Evolutionary conservation across 1,139 yeast genomes (phyloP), one percentile per base, ranked within the genome.

Genomic region (Pichia sp.): DNA sequence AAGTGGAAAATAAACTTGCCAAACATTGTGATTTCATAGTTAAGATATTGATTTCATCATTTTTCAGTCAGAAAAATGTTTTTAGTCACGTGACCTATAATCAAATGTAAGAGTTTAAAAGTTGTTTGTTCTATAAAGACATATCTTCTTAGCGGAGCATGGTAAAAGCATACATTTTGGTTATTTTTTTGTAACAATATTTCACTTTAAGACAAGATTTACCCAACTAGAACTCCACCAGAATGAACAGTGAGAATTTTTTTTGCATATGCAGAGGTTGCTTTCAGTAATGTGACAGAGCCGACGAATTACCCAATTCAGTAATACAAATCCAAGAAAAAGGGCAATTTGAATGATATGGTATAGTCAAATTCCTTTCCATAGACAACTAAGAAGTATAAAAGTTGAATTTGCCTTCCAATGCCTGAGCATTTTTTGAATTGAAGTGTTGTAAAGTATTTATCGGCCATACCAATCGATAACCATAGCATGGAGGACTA

Each of bases 401-500:
- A 16, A 7, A 38, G 8, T n/a, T 38, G 15, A n/a, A 38, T 11
- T 38, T 38, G 41, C 41, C 41, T 38, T n/a, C 41, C 16, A 7
- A 10, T 38, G 16, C 8, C 15, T 13, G 19, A n/a, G 15, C 41
- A 38, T 13, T 13, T n/a, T 38, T 38, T 38, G 16, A 38, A 11
- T 3, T 38, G 41, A 38, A 38, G 4, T 7, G 16, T 7, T 38
- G 15, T 38, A 16, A 38, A 34, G 5, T 13, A 13, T 38, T 13
- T 13, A 16, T 44, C 26, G n/a, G 29, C 26, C n/a, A 13, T 42
- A 8, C n/a, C 15, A n/a, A 52, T 16, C 19, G n/a, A 45, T 45
- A 16, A 5, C 23, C 15, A 45, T 5, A 47, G 45, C 5, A 38
- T 47, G 48, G 34, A 34, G 23, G 50, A 43, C 19, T 40, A 52